Base-by-base conservation (phyloP, 106 monocot genomes). In the Cymbidium sinense region DNA sequence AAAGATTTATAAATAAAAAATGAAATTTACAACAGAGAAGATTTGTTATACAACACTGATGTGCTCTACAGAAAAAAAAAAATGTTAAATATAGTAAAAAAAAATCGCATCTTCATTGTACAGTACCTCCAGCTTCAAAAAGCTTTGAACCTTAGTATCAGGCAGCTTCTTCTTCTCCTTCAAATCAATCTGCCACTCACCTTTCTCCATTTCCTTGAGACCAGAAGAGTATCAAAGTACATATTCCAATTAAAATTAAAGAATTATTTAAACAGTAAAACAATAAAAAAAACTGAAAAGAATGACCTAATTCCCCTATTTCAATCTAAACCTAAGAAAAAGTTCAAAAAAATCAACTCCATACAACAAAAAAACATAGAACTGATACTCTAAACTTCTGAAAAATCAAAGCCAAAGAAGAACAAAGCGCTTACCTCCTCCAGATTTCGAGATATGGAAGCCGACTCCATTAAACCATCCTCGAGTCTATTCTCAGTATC, bases 61-160 rank as follows among this genome's bases (percentile, higher is more conserved):
- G 41, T 41, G 8, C 9, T 41, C 41, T 0, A 41, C 41, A 41
- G 9, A 41, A 9, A 41, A 41, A 41, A n/a, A 41, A 36, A 36
- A 2, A 36, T 4, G 39, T 39, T 39, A 39, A 39, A 39, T 39
- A 39, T 39, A 39, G 39, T 39, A 36, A 36, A 36, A 39, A 39
- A 39, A 4, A 39, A 39, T 39, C 37, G 7, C 7, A 39, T 47
- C 47, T 47, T 47, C 47, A 47, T 47, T 47, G 47, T 37, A 31
- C 3, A 76, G 21, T 83, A 93, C 96, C 93, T 96, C 96, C 81
- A 82, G 77, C 55, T 86, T 87, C 82, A 93, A 83, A 75, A 80
- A 80, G 37, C 78, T 84, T 78, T 88, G 81, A 52, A 75, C 82
- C 54, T 81, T 76, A 51, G 85, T 71, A 15, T 61, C 51, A 18